phyloP scores from a whole-genome alignment of 306 rosid genomes.

The Prunus persica region Prunus_persica_NCBIv2 NC_034009.1:37290001-37290500 shows the following conservation, averaged over 20 bases:
- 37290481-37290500: slow-evolving; percentile 58
- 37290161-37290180: not conserved
- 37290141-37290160: not conserved
- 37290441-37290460: slow-evolving; percentile 64
- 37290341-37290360: not conserved
- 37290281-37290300: slow-evolving; percentile 51
- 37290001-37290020: too few species aligned
- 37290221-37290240: not conserved
- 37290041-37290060: too few species aligned
- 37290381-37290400: slow-evolving; percentile 1
- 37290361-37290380: not conserved
- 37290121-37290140: too few species aligned
- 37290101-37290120: too few species aligned
- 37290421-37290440: slow-evolving; percentile 58
- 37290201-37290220: too few species aligned
- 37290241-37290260: not conserved
- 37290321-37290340: not conserved
- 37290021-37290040: too few species aligned
- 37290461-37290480: slow-evolving; percentile 56
- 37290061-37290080: too few species aligned
- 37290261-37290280: slow-evolving; percentile 8
- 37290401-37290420: slow-evolving; percentile 50
- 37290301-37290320: slow-evolving; percentile 50
- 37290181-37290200: not conserved
- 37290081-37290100: too few species aligned